Percentiles rank a stretch among this genome's conserved stretches.
Evolutionary conservation across 495 filamentous ascomycete genomes (phyloP).

Genomic region (Acidomyces sp.): DNA sequence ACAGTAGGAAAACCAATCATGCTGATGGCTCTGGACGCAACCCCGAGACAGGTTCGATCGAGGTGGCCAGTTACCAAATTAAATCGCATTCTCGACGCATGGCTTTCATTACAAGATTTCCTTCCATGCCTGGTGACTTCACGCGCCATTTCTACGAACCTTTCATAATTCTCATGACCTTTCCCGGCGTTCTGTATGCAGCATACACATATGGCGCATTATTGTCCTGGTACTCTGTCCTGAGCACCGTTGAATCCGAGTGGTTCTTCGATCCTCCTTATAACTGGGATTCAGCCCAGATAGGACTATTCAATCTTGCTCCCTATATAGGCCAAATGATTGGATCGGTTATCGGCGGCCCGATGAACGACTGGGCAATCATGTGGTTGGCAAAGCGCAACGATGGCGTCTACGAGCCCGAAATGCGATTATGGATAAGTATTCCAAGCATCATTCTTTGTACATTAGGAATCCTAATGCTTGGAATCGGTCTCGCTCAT

Average conservation of each 20-base stretch:
- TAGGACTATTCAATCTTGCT: conserved; percentile 15
- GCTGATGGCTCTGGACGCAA: not conserved
- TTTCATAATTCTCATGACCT: conserved; percentile 3
- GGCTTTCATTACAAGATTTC: not conserved
- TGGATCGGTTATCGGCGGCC: conserved; percentile 35
- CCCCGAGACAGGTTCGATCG: no score
- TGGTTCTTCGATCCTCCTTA: conserved; percentile 9
- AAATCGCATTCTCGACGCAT: no score
- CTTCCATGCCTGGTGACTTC: not conserved
- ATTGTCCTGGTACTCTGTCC: conserved; percentile 8
- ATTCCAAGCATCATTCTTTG: conserved; percentile 35
- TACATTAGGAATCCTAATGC: conserved; percentile 37
- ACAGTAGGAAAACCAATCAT: not conserved
- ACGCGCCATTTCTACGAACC: no score
- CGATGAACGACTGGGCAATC: conserved; percentile 39
- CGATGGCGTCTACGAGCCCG: conserved; percentile 50
- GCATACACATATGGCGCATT: conserved; percentile 6
- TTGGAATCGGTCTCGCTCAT: conserved; percentile 39
- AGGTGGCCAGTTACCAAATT: no score
- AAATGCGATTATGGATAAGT: conserved; percentile 51
- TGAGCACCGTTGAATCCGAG: conserved; percentile 1
- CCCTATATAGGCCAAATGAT: conserved; percentile 37
- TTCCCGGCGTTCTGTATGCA: conserved; percentile 7
- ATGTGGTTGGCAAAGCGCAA: conserved; percentile 43
- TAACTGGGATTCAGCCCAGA: conserved; percentile 2